Evolutionary conservation across 2,329 filamentous ascomycete genomes (phyloP).

Genomic region (Pseudogymnoascus sp.): DNA sequence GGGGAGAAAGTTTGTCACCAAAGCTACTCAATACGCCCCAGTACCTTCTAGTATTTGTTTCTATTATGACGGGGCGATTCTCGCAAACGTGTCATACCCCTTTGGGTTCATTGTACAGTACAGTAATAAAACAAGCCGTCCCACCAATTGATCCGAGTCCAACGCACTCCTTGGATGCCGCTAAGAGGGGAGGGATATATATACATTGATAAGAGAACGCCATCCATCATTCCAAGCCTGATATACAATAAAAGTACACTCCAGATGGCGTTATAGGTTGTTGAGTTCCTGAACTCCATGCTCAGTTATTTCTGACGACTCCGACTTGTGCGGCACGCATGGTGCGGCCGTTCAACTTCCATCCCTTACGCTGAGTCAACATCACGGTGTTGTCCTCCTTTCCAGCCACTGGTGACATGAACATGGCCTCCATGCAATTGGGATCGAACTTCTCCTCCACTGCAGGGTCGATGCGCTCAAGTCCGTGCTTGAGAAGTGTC

Average conservation of each 20-base stretch:
- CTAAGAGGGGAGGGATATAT: conserved; percentile 9
- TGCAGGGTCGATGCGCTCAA: conserved; percentile 76
- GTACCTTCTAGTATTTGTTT: not conserved
- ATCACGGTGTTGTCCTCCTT: conserved; percentile 90
- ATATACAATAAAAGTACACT: conserved; percentile 9
- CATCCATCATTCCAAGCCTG: conserved; percentile 5
- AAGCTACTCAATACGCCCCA: not conserved
- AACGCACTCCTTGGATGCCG: conserved; percentile 7
- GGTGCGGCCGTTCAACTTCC: conserved; percentile 82
- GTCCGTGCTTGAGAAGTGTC: conserved; percentile 87
- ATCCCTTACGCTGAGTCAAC: conserved; percentile 90
- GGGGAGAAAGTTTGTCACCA: not conserved
- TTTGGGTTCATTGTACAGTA: conserved; percentile 6
- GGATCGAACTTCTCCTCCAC: conserved; percentile 82
- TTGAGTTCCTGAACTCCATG: not conserved
- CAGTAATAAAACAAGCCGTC: conserved; percentile 6
- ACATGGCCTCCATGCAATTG: conserved; percentile 92
- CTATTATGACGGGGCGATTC: not conserved
- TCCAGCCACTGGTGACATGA: conserved; percentile 78
- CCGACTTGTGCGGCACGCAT: conserved; percentile 91
- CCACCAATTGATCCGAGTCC: conserved; percentile 8
- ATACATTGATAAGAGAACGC: conserved; percentile 6
- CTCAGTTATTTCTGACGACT: conserved; percentile 68
- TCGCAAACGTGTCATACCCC: not conserved
- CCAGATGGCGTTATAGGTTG: conserved; percentile 5